Percentiles rank a stretch among this genome's conserved stretches.
Conservation (phyloP, 805 yeast species). For the Cyberlindnera lachancei region DNA sequence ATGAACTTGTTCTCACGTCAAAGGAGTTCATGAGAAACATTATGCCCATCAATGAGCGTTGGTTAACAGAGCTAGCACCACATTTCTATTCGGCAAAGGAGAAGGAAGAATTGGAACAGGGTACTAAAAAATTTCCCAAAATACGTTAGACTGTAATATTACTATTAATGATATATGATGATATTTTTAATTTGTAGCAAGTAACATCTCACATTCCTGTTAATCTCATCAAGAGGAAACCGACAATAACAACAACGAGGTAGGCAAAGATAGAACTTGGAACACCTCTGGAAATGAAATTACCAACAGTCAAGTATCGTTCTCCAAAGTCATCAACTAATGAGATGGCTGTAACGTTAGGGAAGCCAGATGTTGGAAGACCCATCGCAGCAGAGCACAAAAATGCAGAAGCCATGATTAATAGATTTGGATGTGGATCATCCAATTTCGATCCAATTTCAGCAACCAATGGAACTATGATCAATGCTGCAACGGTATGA, state of each 20-base stretch:
- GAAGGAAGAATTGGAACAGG: constrained; percentile 14
- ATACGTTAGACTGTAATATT: too few relatives aligned
- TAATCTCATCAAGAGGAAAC: constrained; percentile 63
- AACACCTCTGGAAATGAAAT: constrained; percentile 85
- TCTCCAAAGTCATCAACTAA: constrained; percentile 89
- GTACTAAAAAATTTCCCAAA: constrained; percentile 15
- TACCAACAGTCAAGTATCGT: constrained; percentile 78
- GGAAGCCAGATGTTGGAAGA: constrained; percentile 94
- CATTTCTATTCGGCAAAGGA: constrained; percentile 30
- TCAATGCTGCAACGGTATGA: constrained; percentile 95
- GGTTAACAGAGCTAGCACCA: constrained; percentile 73
- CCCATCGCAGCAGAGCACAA: constrained; percentile 97
- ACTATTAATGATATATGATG: too few relatives aligned
- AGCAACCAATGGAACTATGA: constrained; percentile 81
- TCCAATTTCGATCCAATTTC: constrained; percentile 74
- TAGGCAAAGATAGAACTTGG: constrained; percentile 79
- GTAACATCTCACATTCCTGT: constrained; percentile 30
- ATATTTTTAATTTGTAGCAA: too few relatives aligned
- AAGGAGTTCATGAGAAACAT: constrained; percentile 86
- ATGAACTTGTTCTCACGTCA: constrained; percentile 76
- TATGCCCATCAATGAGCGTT: constrained; percentile 60
- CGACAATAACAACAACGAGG: constrained; percentile 65
- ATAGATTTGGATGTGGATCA: constrained; percentile 77
- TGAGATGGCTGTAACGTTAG: constrained; percentile 95
- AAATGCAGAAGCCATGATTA: constrained; percentile 57